phyloP scores from a whole-genome alignment of 345 rosid genomes.

The Pelargonium nanum region DNA sequence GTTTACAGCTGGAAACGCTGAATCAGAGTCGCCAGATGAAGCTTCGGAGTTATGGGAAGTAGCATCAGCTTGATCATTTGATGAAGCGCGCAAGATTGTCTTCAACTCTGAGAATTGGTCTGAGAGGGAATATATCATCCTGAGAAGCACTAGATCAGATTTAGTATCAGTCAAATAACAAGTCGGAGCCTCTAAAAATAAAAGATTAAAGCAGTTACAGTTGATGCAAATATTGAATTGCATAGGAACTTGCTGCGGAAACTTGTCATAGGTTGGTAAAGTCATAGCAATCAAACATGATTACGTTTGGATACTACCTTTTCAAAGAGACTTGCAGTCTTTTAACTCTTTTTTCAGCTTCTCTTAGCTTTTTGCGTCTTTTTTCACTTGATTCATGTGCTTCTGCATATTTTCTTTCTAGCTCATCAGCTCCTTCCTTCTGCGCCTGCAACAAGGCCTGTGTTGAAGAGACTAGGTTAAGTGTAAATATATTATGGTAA shows the following conservation, averaged over 20 bases:
- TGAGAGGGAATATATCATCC: conserved; percentile 72
- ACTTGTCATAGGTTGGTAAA: not conserved
- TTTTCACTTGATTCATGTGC: conserved; percentile 53
- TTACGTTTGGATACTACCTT: conserved; percentile 42
- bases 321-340: conserved; percentile 72
- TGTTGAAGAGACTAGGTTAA: not conserved
- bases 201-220: not conserved
- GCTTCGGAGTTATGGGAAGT: conserved; percentile 49
- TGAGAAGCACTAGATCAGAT: conserved; percentile 69
- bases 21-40: conserved; percentile 60
- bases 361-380: conserved; percentile 57
- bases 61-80: conserved; percentile 35
- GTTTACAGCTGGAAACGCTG: conserved; percentile 5
- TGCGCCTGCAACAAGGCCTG: conserved; percentile 52
- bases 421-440: conserved; percentile 67
- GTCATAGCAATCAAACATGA: not conserved
- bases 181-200: conserved; percentile 3
- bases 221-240: not conserved
- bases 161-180: conserved; percentile 38
- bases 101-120: conserved; percentile 82
- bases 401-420: conserved; percentile 53
- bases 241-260: not conserved
- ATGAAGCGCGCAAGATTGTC: conserved; percentile 29
- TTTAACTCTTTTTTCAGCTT: conserved; percentile 61
- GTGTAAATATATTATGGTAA: not conserved